Base-by-base conservation (phyloP, 1,139 yeast species). In the Yarrowia galli region DNA sequence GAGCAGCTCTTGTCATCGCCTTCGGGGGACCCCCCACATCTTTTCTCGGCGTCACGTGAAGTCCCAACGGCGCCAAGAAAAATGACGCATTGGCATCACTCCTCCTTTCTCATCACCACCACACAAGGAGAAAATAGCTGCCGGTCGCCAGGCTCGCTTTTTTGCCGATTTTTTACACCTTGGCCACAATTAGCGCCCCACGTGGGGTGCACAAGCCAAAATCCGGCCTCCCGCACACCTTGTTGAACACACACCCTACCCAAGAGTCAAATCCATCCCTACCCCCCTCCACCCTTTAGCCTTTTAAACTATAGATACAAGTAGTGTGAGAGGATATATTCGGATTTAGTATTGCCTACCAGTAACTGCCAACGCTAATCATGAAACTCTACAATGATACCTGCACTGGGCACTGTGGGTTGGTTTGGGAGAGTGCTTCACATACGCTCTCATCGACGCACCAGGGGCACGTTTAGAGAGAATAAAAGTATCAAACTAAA, bases 31-130 rank as follows among this genome's bases (percentile, higher is more conserved):
- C n/a, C n/a, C n/a, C n/a, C n/a, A n/a, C n/a, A n/a, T n/a, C n/a
- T 40, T 10, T 7, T 18, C 46, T 18, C 23, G 7, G 16, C 8
- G 18, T 25, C 53, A 48, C 38, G 53, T n/a, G 36, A 16, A 20
- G 13, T 48, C 40, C 45, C 43, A 36, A 53, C 45, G 45, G 60
- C n/a, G 60, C 60, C 60, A 53, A 53, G 60, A 36, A 53, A 53
- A 53, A 53, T 22, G 60, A 53, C 60, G 60, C 60, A 53, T 53
- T 53, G 58, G 58, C 58, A 49, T 32, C 40, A 7, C 49, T 13
- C 32, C 49, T 45, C 15, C 25, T 22, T 16, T 13, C 51, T 15
- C n/a, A 18, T n/a, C 36, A n/a, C 53, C 32, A n/a, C 53, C 32
- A 16, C n/a, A 42, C 58, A 51, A 42, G 58, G 35, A 28, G 58